Conservation (phyloP, 495 filamentous ascomycete species). For the Penicillium macrosclerotiorum region DNA sequence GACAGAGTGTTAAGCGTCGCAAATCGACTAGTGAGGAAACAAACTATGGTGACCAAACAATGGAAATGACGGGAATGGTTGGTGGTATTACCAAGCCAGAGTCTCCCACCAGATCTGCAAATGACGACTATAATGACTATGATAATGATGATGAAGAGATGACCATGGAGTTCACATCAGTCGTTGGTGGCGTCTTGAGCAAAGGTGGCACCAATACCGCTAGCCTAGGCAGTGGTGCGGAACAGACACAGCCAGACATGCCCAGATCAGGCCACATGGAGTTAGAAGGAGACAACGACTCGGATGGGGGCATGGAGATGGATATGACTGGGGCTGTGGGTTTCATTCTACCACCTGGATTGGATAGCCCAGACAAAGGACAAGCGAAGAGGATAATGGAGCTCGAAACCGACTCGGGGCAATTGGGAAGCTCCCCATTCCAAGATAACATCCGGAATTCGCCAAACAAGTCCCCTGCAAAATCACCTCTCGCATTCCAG, state of each 20-base stretch:
- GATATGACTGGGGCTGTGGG: slow-evolving; percentile 74
- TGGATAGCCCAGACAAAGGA: slow-evolving; percentile 37
- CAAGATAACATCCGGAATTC: slow-evolving; percentile 37
- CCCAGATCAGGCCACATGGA: slow-evolving; percentile 27
- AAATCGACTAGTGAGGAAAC: slow-evolving; percentile 41
- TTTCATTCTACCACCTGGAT: slow-evolving; percentile 54
- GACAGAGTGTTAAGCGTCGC: slow-evolving; percentile 35
- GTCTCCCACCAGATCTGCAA: slow-evolving; percentile 34
- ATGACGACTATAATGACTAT: slow-evolving; percentile 53
- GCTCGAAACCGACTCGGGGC: slow-evolving; percentile 52
- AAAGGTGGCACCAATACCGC: slow-evolving; percentile 23
- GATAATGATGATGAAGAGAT: slow-evolving; percentile 65
- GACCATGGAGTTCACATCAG: slow-evolving; percentile 80
- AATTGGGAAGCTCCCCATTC: slow-evolving; percentile 54
- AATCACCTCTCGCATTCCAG: slow-evolving; percentile 30
- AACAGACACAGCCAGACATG: slow-evolving; percentile 19
- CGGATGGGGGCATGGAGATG: slow-evolving; percentile 55
- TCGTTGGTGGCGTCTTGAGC: slow-evolving; percentile 62
- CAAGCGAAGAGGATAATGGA: slow-evolving; percentile 61
- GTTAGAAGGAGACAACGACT: slow-evolving; percentile 38
- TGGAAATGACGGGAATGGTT: slow-evolving; percentile 76
- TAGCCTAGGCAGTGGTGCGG: slow-evolving; percentile 19
- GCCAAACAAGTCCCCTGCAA: slow-evolving; percentile 26
- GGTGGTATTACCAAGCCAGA: slow-evolving; percentile 55
- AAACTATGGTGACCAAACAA: slow-evolving; percentile 59